Evolutionary conservation across 331 rosid species (phyloP).

Genomic region (Spiraea crenata): DNA sequence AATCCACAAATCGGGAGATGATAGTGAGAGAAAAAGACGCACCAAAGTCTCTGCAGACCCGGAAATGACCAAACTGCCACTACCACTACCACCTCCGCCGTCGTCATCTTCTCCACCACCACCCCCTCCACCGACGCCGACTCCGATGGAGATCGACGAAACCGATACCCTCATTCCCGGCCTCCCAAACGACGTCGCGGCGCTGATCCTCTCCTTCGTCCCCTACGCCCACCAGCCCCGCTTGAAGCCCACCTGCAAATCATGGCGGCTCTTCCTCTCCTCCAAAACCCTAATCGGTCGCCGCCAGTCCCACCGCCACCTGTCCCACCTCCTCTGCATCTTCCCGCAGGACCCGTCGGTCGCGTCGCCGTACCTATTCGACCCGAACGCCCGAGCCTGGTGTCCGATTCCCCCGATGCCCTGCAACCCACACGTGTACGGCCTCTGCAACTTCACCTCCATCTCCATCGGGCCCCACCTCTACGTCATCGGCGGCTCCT

Average conservation of each 20-base stretch:
- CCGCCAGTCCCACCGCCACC: slow-evolving; percentile 33
- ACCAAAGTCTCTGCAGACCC: not conserved
- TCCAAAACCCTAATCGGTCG: slow-evolving; percentile 48
- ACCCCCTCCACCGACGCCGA: too few species aligned
- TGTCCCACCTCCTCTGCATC: slow-evolving; percentile 58
- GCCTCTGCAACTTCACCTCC: slow-evolving; percentile 75
- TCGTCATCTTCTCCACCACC: not conserved
- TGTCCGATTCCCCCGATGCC: slow-evolving; percentile 74
- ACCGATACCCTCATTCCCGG: slow-evolving; percentile 53
- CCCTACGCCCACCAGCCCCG: slow-evolving; percentile 66
- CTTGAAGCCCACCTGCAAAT: slow-evolving; percentile 58
- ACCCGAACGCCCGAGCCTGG: slow-evolving; percentile 66
- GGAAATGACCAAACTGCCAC: not conserved
- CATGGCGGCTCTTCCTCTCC: slow-evolving; percentile 62
- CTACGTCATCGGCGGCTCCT: slow-evolving; percentile 77
- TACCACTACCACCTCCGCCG: slow-evolving; percentile 8
- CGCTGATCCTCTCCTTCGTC: slow-evolving; percentile 47
- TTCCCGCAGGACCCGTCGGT: slow-evolving; percentile 76
- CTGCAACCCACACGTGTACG: slow-evolving; percentile 69
- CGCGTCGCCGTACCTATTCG: slow-evolving; percentile 66
- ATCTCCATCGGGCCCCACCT: slow-evolving; percentile 51
- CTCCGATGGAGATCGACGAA: slow-evolving; percentile 17
- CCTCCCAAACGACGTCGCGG: slow-evolving; percentile 70
- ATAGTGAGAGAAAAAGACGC: not conserved
- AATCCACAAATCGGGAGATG: not conserved